Percentiles rank a stretch among this genome's conserved stretches.
phyloP scores from a whole-genome alignment of 306 rosid species.

The Psophocarpus tetragonolobus region DNA sequence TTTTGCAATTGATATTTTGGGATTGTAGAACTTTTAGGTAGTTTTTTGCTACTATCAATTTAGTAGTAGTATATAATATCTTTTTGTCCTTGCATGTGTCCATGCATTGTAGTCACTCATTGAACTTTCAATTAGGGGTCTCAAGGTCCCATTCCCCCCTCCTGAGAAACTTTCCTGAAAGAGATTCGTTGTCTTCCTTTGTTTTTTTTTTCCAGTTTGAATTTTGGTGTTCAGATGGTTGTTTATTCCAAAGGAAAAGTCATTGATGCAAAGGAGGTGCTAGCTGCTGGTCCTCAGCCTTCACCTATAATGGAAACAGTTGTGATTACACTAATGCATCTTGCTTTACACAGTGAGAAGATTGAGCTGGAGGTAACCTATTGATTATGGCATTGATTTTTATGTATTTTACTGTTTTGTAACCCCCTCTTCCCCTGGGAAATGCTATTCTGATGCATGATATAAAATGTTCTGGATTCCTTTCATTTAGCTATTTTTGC shows the following conservation, averaged over 20 bases:
- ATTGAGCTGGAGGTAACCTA: constrained; percentile 72
- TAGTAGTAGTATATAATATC: neutral
- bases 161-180: neutral
- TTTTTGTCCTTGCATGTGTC: neutral
- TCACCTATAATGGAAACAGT: constrained; percentile 71
- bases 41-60: neutral
- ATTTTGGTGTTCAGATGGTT: constrained; percentile 80
- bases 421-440: neutral
- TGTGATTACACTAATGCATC: constrained; percentile 79
- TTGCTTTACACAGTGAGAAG: constrained; percentile 83
- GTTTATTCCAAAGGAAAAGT: constrained; percentile 59
- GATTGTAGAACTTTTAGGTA: neutral
- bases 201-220: constrained; percentile 53
- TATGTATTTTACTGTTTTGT: neutral
- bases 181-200: neutral
- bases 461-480: neutral
- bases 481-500: neutral
- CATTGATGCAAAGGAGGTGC: constrained; percentile 70
- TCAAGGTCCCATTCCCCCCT: neutral
- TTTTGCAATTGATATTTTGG: neutral
- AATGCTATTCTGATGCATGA: neutral
- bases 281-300: constrained; percentile 79
- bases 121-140: constrained; percentile 6
- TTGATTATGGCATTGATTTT: neutral
- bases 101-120: constrained; percentile 4